Conservation (phyloP, 2,329 filamentous ascomycete genomes). For the Botryotinia narcissicola region DNA sequence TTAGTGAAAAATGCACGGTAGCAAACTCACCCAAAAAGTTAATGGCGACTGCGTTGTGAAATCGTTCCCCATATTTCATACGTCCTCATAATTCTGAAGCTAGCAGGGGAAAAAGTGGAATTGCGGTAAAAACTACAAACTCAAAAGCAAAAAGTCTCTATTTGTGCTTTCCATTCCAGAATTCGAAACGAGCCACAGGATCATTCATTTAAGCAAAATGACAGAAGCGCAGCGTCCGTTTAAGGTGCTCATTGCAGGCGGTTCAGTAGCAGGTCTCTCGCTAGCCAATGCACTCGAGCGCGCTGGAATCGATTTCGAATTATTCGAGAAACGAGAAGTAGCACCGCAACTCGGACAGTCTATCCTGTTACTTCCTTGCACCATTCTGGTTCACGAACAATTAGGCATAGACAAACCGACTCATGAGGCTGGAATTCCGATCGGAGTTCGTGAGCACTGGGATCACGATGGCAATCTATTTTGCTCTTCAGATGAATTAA, state of each 20-base stretch:
- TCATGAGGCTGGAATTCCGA: constrained; percentile 15
- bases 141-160: neutral
- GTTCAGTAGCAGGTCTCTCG: constrained; percentile 29
- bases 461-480: constrained; percentile 10
- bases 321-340: constrained; percentile 31
- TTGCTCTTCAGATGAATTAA: constrained; percentile 13
- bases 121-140: neutral
- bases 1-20: neutral
- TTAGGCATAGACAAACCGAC: constrained; percentile 32
- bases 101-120: neutral
- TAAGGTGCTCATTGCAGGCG: constrained; percentile 30
- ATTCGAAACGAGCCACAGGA: neutral
- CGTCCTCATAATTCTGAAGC: neutral
- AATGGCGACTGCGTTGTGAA: neutral
- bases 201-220: constrained; percentile 2
- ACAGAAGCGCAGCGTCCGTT: constrained; percentile 19
- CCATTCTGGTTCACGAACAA: constrained; percentile 50
- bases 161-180: neutral
- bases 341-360: constrained; percentile 29
- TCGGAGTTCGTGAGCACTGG: constrained; percentile 8
- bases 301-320: constrained; percentile 28
- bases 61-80: neutral
- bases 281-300: constrained; percentile 29
- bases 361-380: constrained; percentile 41
- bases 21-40: neutral